Percentiles rank a stretch among this genome's conserved stretches.
phyloP scores from a whole-genome alignment of 2,329 filamentous ascomycete genomes.

The Calonectria multiphialidica region DNA sequence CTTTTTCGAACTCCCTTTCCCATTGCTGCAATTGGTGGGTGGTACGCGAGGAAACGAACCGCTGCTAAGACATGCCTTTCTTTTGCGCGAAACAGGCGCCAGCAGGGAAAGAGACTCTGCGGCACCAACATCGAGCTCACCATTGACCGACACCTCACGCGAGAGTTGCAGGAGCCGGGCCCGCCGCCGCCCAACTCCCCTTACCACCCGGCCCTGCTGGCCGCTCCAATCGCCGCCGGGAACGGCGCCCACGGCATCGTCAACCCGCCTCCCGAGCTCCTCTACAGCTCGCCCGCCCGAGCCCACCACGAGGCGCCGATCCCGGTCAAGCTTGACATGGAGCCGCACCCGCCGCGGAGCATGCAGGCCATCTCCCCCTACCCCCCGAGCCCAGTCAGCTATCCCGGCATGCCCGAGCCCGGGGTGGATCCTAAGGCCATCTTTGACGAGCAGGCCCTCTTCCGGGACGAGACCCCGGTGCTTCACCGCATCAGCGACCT shows the following conservation, averaged over 20 bases:
- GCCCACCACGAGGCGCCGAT: neutral
- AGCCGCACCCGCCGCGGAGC: neutral
- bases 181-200: neutral
- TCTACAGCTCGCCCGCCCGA: neutral
- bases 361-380: neutral
- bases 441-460: neutral
- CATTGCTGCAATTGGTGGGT: neutral
- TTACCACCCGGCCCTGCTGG: neutral
- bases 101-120: conserved; percentile 23
- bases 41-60: neutral
- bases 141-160: conserved; percentile 36
- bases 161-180: conserved; percentile 12
- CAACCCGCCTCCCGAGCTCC: neutral
- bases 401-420: neutral
- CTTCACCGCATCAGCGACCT: neutral
- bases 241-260: neutral
- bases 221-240: neutral
- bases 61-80: neutral
- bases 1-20: neutral
- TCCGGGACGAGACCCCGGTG: neutral
- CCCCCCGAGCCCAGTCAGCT: neutral
- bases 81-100: conserved; percentile 19
- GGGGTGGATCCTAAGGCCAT: neutral
- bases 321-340: neutral
- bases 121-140: conserved; percentile 26